Evolutionary conservation across 2,329 filamentous ascomycete genomes (phyloP).

Genomic region (Neonectria hederae): DNA sequence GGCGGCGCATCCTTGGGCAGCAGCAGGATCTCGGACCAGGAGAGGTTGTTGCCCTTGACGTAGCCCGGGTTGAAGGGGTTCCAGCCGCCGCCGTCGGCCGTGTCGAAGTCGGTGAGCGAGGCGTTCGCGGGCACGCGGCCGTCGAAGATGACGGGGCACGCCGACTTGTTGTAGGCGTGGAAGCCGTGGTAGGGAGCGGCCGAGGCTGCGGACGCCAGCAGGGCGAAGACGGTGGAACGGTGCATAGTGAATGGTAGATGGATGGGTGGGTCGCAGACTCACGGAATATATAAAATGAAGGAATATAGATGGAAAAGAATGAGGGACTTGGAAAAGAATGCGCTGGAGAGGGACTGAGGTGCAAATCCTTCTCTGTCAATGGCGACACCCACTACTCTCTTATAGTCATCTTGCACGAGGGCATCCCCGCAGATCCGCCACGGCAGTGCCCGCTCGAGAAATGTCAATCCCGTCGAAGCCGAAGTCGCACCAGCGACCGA

Average conservation of each 20-base stretch:
- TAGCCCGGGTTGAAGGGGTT: conserved; percentile 60
- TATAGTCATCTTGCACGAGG: not conserved
- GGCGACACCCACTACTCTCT: not conserved
- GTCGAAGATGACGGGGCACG: conserved; percentile 54
- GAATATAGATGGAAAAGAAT: conserved; percentile 21
- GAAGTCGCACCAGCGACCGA: not conserved
- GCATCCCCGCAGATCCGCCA: not conserved
- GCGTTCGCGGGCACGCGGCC: conserved; percentile 55
- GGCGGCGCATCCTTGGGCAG: conserved; percentile 51
- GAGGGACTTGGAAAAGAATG: conserved; percentile 14
- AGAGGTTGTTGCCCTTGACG: conserved; percentile 63
- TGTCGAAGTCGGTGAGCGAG: conserved; percentile 53
- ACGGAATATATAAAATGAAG: conserved; percentile 17
- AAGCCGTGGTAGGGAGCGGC: conserved; percentile 26
- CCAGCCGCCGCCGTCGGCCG: conserved; percentile 45
- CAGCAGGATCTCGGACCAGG: conserved; percentile 60
- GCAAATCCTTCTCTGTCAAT: not conserved
- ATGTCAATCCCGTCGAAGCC: not conserved
- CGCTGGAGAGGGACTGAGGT: not conserved
- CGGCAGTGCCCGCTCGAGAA: not conserved
- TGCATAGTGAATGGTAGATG: conserved; percentile 25
- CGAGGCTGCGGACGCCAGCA: conserved; percentile 31
- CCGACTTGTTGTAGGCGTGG: conserved; percentile 16
- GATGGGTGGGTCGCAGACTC: not conserved
- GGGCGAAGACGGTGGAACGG: conserved; percentile 25